Evolutionary conservation across 2,329 filamentous ascomycete species (phyloP).

Genomic region (Talaromyces sp.): DNA sequence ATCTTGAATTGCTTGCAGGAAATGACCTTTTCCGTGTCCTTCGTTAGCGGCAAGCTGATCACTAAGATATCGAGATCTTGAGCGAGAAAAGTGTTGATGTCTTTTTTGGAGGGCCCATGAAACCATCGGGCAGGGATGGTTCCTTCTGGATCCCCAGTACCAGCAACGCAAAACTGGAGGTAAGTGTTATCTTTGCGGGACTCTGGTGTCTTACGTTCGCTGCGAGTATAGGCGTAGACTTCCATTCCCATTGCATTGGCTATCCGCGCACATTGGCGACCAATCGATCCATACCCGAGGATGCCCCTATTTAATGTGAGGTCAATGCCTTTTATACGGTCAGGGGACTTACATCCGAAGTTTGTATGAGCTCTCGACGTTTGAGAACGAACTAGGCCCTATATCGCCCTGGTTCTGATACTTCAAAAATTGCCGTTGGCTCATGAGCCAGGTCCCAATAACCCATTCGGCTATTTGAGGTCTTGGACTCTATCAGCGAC

Average conservation of each 20-base stretch:
- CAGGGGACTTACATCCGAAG: neutral
- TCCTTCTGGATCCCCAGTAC: neutral
- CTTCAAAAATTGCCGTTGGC: neutral
- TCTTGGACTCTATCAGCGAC: neutral
- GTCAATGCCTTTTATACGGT: neutral
- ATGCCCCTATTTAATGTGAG: neutral
- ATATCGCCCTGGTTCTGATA: neutral
- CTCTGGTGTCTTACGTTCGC: slow-evolving; percentile 53
- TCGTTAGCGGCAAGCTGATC: slow-evolving; percentile 57
- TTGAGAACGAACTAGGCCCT: neutral
- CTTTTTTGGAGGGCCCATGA: slow-evolving; percentile 50
- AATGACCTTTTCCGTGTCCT: slow-evolving; percentile 52
- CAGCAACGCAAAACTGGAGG: neutral
- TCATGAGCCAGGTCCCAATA: neutral
- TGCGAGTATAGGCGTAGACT: slow-evolving; percentile 71
- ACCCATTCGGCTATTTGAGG: slow-evolving; percentile 3
- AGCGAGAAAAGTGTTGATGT: slow-evolving; percentile 52
- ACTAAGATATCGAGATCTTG: slow-evolving; percentile 57
- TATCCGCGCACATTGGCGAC: slow-evolving; percentile 3
- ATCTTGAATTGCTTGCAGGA: slow-evolving; percentile 52
- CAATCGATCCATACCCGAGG: slow-evolving; percentile 2
- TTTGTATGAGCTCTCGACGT: neutral
- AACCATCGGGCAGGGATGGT: slow-evolving; percentile 46
- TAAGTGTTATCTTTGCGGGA: slow-evolving; percentile 34
- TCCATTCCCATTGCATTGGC: slow-evolving; percentile 64